These are phyloP conservation scores for Rhododendron vialii DNA, from an alignment of 148 eudicot genomes.

Conservation along the genomic window DNA sequence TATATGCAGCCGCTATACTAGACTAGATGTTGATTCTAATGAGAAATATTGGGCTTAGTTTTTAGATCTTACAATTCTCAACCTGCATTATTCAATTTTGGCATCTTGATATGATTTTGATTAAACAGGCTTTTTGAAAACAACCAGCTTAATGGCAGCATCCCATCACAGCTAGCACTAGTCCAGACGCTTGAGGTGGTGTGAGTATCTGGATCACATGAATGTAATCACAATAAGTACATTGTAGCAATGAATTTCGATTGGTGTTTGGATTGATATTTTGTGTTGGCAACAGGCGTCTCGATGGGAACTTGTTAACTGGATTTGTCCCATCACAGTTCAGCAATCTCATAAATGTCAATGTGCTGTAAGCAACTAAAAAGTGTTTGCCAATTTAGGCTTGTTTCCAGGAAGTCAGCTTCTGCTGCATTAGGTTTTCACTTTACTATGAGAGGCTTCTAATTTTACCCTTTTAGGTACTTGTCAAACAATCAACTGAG, in stretches of 20 bases:
- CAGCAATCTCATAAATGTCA: constrained; percentile 48
- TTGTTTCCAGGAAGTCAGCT: neutral
- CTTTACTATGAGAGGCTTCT: constrained; percentile 6
- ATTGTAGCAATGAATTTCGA: neutral
- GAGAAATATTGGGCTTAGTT: neutral
- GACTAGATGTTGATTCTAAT: too few relatives aligned
- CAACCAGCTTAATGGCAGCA: constrained; percentile 51
- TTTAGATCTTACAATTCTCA: neutral
- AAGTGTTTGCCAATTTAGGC: neutral
- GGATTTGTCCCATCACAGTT: constrained; percentile 54
- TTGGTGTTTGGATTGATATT: neutral
- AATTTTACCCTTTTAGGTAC: constrained; percentile 32
- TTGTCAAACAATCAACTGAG: constrained; percentile 56
- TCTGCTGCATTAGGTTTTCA: neutral
- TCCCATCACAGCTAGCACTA: constrained; percentile 60
- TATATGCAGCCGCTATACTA: neutral
- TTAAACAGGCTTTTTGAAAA: constrained; percentile 62
- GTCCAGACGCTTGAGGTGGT: constrained; percentile 52
- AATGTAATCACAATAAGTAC: neutral
- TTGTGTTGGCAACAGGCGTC: constrained; percentile 42
- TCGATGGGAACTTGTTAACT: constrained; percentile 55
- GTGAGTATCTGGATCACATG: constrained; percentile 48
- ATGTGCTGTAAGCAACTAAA: constrained; percentile 45
- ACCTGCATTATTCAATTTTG: neutral
- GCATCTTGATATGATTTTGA: neutral